Base-by-base conservation (phyloP, 1,284 basidiomycete species). In the Cryptococcus amylolentus region DNA sequence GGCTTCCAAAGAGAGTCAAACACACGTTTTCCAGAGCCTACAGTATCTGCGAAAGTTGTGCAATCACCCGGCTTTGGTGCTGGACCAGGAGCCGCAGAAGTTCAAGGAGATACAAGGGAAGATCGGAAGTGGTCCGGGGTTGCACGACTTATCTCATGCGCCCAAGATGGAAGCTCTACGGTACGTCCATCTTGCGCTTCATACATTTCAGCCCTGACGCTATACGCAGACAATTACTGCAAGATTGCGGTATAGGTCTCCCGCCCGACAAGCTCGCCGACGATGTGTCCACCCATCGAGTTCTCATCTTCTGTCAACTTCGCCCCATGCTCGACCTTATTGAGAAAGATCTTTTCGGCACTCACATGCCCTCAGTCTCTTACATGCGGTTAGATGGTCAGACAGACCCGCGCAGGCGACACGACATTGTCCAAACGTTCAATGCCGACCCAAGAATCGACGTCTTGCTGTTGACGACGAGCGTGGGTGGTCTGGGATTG, bases 321-420 rank as follows among this genome's bases (percentile, higher is more conserved):
- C 96, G 96, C 73, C 90, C 93, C 72, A 99, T 98, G 96, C 83
- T 99, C 45, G 91, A 99, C 75, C 89, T 98, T 71, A 96, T 99
- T 70, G 94, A 98, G 78, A 86, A 82, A 13, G 91, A 97, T 70
- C 81, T 99, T 2, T 97, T 99, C 83, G 88, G 87, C 62, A 79
- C 83, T 46, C 84, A 89, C 66, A 96, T 99, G 93, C 94, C 95
- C 1, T 86, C 87, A 0, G 90, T 99, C 23, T 92, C 92, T 0
- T 99, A 98, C 78, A 97, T 98, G 94, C 87, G 96, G 7, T 82
- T 99, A 46, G 96, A 99, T 73, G 96, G 93, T 40, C 81, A 83
- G 44, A 94, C 90, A 4, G 93, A 96, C 65, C 81, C 89, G 5
- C 88, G 84, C 66, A 93, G 94, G 76, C 89, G 93, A 3, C 93